Percentiles rank a stretch among this genome's conserved stretches.
Conservation (phyloP, 2,329 filamentous ascomycete species). For the Plectosphaerella plurivora region DNA sequence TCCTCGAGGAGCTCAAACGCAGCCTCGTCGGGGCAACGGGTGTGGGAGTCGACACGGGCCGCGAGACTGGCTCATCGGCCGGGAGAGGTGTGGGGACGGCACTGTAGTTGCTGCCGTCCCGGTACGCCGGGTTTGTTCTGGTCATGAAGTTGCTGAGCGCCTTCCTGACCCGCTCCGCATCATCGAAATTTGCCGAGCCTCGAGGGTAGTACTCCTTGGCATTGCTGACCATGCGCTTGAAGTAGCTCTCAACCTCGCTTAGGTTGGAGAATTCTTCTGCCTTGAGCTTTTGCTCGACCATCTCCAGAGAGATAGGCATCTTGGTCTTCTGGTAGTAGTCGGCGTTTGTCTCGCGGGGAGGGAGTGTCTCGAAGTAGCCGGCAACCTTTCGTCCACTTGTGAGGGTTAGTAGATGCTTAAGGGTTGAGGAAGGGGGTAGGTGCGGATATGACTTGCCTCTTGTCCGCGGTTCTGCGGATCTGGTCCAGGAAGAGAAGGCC, state of each 20-base stretch:
- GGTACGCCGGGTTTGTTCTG: constrained; percentile 80
- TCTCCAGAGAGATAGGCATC: constrained; percentile 74
- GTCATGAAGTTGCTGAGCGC: constrained; percentile 85
- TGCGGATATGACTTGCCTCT: constrained; percentile 56
- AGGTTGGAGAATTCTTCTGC: constrained; percentile 65
- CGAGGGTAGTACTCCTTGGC: constrained; percentile 80
- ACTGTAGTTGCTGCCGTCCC: constrained; percentile 55
- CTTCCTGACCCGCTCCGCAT: constrained; percentile 84
- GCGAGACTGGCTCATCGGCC: constrained; percentile 30
- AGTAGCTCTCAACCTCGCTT: constrained; percentile 73
- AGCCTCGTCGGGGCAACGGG: constrained; percentile 1
- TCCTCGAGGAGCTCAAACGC: constrained; percentile 6
- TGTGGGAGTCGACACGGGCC: background rate
- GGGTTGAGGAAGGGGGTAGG: background rate
- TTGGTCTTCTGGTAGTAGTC: constrained; percentile 76
- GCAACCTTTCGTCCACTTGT: constrained; percentile 68
- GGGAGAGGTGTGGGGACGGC: constrained; percentile 72
- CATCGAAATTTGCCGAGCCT: constrained; percentile 68
- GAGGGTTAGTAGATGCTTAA: background rate
- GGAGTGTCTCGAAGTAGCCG: constrained; percentile 69
- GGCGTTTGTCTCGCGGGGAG: constrained; percentile 57
- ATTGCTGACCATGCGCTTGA: constrained; percentile 84
- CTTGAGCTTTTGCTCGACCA: constrained; percentile 70
- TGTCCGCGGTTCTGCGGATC: constrained; percentile 73
- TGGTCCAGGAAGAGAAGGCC: constrained; percentile 72